Percentiles rank a stretch among this genome's conserved stretches.
These are phyloP conservation scores for Talaromyces thailandensis DNA, from an alignment of 495 filamentous ascomycete genomes.

Conservation along the genomic window DNA sequence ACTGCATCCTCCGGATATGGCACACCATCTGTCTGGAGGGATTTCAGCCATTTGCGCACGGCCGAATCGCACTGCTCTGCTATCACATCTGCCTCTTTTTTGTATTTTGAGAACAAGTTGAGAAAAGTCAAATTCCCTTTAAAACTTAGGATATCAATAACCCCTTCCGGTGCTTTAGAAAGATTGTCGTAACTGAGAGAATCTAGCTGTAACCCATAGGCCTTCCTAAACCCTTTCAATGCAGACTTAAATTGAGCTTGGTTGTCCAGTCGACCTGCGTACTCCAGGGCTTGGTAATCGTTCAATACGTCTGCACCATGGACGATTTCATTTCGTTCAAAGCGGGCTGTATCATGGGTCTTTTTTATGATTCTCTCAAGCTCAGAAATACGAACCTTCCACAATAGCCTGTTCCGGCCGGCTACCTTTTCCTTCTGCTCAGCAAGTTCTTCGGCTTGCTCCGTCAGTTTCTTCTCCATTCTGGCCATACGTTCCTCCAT, in stretches of 20 bases:
- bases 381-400: background rate
- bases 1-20: background rate
- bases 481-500: slow-evolving; percentile 1
- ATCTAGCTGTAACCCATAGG: background rate
- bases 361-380: background rate
- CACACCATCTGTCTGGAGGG: background rate
- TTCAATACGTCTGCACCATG: background rate
- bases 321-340: background rate
- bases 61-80: background rate
- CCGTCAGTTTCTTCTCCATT: background rate
- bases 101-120: background rate
- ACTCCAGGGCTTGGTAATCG: background rate
- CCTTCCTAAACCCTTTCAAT: background rate
- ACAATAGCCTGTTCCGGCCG: background rate
- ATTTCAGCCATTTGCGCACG: background rate
- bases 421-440: background rate
- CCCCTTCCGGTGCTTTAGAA: background rate
- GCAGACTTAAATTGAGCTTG: background rate
- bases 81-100: background rate
- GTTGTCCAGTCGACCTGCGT: background rate
- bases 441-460: background rate
- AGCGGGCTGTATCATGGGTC: background rate
- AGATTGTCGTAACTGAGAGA: background rate
- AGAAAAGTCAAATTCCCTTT: background rate
- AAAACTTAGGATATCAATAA: background rate